A percentile compares a stretch with the other conserved stretches of the same genome.
Evolutionary conservation across 768 basidiomycete genomes (phyloP).

Genomic region (Udeniomyces megalosporus): DNA sequence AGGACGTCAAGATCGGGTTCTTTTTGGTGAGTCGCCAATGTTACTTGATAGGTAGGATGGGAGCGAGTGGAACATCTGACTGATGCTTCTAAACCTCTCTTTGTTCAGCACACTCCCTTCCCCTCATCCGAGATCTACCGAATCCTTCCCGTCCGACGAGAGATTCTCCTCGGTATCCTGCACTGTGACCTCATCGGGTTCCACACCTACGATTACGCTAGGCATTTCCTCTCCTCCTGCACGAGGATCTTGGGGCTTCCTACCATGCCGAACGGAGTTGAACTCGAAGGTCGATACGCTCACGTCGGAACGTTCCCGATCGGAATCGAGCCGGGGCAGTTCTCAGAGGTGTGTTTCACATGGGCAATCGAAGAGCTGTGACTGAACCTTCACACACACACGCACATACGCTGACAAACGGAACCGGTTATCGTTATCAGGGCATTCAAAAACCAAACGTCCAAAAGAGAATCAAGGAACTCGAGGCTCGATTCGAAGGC

Average conservation of each 20-base stretch:
- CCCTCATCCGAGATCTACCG: conserved; percentile 28
- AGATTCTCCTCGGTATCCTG: conserved; percentile 88
- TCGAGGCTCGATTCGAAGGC: conserved; percentile 80
- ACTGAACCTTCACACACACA: neutral
- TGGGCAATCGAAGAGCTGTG: too few species aligned
- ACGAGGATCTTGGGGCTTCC: conserved; percentile 87
- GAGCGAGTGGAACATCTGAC: too few species aligned
- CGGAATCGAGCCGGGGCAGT: conserved; percentile 87
- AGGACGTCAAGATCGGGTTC: conserved; percentile 74
- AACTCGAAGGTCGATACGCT: conserved; percentile 84
- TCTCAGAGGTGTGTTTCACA: conserved; percentile 48
- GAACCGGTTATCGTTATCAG: conserved; percentile 29
- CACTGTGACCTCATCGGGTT: conserved; percentile 97
- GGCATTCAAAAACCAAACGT: conserved; percentile 67
- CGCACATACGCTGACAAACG: neutral
- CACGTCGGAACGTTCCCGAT: conserved; percentile 99
- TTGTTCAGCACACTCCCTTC: conserved; percentile 12
- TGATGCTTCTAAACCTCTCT: too few species aligned
- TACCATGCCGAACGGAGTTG: conserved; percentile 96
- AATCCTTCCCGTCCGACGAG: conserved; percentile 88
- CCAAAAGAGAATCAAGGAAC: conserved; percentile 56
- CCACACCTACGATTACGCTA: conserved; percentile 99
- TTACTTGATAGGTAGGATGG: too few species aligned
- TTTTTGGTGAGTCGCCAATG: conserved; percentile 51
- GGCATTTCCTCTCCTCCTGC: conserved; percentile 96